Conservation (phyloP, 371 early-diverging fungal genomes). For the Caulochytrium protostelioides region DNA sequence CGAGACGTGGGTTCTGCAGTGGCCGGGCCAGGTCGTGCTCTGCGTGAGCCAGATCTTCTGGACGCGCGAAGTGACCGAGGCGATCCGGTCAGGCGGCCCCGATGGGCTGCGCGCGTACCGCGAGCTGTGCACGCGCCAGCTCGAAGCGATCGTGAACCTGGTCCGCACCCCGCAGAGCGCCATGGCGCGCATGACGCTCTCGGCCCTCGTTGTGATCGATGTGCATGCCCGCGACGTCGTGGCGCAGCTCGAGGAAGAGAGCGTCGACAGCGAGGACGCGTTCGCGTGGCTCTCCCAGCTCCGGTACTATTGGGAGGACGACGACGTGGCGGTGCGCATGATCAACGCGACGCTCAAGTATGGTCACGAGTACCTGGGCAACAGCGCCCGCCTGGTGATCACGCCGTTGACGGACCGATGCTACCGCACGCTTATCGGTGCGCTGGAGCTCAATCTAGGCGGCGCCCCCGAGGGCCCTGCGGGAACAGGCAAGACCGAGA, state of each 20-base stretch:
- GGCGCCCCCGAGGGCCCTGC: constrained; percentile 30
- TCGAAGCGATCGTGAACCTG: constrained; percentile 25
- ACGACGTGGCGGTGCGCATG: constrained; percentile 29
- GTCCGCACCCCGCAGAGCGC: constrained; percentile 24
- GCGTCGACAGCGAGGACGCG: constrained; percentile 18
- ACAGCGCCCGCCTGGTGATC: constrained; percentile 24
- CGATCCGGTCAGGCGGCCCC: constrained; percentile 16
- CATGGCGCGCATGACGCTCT: constrained; percentile 26
- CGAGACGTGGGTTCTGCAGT: constrained; percentile 29
- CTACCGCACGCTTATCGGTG: constrained; percentile 31
- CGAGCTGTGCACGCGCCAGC: constrained; percentile 18
- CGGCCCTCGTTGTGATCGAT: constrained; percentile 30
- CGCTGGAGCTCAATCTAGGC: constrained; percentile 29
- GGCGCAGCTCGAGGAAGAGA: constrained; percentile 16
- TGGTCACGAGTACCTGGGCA: constrained; percentile 32
- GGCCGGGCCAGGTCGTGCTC: constrained; percentile 36
- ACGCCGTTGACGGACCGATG: constrained; percentile 34
- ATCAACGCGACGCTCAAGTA: constrained; percentile 29
- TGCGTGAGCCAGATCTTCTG: constrained; percentile 32
- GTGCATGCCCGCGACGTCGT: constrained; percentile 33
- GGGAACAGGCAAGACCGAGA: constrained; percentile 37
- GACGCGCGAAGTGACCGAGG: constrained; percentile 28
- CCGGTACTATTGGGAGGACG: constrained; percentile 32
- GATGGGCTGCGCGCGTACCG: constrained; percentile 14
- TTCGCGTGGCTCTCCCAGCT: constrained; percentile 33